Conservation (phyloP, 139 green algal genomes). For the Chlorella sp. region DNA sequence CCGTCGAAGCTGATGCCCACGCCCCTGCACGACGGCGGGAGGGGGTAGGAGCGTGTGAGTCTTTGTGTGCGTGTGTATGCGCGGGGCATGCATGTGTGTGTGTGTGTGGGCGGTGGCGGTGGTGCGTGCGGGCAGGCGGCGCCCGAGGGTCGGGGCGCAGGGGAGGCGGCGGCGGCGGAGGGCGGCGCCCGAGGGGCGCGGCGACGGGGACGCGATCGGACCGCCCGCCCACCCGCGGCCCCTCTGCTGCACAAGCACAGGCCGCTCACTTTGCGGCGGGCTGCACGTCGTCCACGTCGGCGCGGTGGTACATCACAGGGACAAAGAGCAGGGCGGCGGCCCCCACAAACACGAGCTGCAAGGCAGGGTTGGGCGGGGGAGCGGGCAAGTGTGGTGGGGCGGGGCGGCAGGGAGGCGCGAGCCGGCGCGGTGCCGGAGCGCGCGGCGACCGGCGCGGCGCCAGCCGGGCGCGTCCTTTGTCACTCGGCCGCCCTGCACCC, state of each 20-base stretch:
- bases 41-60: neutral
- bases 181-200: neutral
- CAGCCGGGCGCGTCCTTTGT: no score
- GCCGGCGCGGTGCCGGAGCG: no score
- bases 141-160: neutral
- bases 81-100: no score
- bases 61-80: no score
- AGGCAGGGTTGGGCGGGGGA: no score
- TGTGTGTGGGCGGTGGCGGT: neutral
- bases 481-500: no score
- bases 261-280: neutral
- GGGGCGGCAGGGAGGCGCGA: no score
- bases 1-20: constrained; percentile 63
- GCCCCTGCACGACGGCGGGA: neutral
- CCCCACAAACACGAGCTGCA: constrained; percentile 82
- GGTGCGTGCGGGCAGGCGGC: neutral
- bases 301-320: constrained; percentile 46
- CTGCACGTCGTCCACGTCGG: neutral
- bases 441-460: no score
- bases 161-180: neutral
- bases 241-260: neutral
- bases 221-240: neutral
- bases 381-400: no score
- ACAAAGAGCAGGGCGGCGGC: constrained; percentile 63
- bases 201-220: neutral